Evolutionary conservation across 2,329 filamentous ascomycete species (phyloP).

Genomic region (Sporothrix phasma): DNA sequence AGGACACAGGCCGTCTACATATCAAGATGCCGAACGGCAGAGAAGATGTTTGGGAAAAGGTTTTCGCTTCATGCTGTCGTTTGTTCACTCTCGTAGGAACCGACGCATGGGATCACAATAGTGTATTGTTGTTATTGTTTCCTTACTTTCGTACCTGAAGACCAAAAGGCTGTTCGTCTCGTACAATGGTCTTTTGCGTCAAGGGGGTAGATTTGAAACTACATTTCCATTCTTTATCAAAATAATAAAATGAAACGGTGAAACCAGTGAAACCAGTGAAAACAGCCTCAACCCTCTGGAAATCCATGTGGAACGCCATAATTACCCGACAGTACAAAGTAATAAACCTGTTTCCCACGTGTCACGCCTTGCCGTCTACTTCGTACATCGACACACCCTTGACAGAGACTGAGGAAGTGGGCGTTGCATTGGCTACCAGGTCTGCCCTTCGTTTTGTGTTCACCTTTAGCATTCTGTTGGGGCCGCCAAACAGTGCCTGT

Average conservation of each 20-base stretch:
- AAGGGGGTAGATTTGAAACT: background rate
- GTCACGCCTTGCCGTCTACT: background rate
- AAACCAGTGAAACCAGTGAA: background rate
- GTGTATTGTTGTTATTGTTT: background rate
- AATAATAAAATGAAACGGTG: too few species aligned
- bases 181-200: background rate
- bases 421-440: background rate
- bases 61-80: background rate
- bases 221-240: background rate
- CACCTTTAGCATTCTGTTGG: background rate
- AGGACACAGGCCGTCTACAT: too few species aligned
- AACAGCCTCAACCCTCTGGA: too few species aligned
- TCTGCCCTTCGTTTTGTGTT: background rate
- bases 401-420: background rate
- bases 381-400: too few species aligned
- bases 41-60: background rate
- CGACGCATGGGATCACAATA: background rate
- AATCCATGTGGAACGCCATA: too few species aligned
- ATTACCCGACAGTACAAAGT: too few species aligned
- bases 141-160: conserved; percentile 1
- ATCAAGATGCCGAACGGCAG: too few species aligned
- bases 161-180: background rate
- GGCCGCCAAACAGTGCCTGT: too few species aligned
- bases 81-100: too few species aligned
- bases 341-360: background rate